phyloP scores from a whole-genome alignment of 345 rosid genomes.

The Pseudoturritis turrita region DNA sequence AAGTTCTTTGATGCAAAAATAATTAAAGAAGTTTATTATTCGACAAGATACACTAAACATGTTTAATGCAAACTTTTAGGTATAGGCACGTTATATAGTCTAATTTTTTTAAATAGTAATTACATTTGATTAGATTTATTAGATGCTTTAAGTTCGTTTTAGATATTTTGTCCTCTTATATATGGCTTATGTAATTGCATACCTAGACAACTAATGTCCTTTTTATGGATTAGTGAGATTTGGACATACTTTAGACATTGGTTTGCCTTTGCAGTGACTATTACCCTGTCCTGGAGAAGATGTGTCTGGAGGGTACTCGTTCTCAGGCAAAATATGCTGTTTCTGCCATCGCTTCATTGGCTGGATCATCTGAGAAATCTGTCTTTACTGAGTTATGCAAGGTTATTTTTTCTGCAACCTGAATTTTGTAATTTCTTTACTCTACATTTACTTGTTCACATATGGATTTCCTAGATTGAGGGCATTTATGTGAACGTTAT shows the following conservation, averaged over 20 bases:
- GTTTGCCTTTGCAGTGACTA: constrained; percentile 47
- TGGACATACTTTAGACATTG: constrained; percentile 8
- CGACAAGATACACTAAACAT: neutral
- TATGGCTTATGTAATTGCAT: constrained; percentile 12
- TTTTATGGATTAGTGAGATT: neutral
- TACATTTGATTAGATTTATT: neutral
- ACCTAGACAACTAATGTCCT: neutral
- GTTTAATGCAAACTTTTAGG: neutral
- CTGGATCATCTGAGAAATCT: constrained; percentile 45
- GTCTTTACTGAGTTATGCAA: constrained; percentile 57
- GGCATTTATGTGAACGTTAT: constrained; percentile 6
- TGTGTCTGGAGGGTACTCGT: constrained; percentile 80
- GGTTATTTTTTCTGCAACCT: constrained; percentile 39
- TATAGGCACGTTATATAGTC: neutral
- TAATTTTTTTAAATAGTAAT: neutral
- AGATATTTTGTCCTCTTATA: neutral
- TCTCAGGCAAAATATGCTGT: constrained; percentile 76
- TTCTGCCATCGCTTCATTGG: constrained; percentile 69
- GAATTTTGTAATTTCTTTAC: neutral
- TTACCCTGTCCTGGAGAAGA: constrained; percentile 55
- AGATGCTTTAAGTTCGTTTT: constrained; percentile 10
- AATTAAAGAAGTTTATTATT: neutral
- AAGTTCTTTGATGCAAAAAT: neutral
- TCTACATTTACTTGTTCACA: constrained; percentile 3
- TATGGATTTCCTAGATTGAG: neutral